phyloP scores from a whole-genome alignment of 2,329 filamentous ascomycete species.

The Aspergillus ruber region DNA sequence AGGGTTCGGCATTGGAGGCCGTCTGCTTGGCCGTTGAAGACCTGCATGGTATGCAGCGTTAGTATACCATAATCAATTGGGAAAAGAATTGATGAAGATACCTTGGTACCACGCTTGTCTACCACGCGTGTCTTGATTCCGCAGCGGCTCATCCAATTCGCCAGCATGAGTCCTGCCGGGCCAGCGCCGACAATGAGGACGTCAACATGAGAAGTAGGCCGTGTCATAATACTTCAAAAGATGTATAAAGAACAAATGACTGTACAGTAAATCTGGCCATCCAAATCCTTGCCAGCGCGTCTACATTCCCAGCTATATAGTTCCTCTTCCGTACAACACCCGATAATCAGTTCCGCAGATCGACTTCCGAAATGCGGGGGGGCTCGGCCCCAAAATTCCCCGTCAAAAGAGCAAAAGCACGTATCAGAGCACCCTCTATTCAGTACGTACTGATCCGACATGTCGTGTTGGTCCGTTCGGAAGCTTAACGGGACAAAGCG shows the following conservation, averaged over 20 bases:
- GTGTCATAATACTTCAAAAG: too few relatives aligned
- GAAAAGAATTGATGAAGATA: neutral
- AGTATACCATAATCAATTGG: neutral
- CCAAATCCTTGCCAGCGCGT: too few relatives aligned
- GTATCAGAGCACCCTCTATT: too few relatives aligned
- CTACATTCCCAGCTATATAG: neutral
- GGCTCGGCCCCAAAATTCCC: too few relatives aligned
- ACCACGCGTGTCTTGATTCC: slow-evolving; percentile 11
- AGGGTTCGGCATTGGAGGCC: slow-evolving; percentile 59
- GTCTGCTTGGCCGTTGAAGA: slow-evolving; percentile 38
- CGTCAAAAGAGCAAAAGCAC: too few relatives aligned
- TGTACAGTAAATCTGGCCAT: too few relatives aligned
- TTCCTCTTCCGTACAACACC: neutral
- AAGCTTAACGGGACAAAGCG: neutral
- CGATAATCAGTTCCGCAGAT: neutral
- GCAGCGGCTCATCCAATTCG: slow-evolving; percentile 6
- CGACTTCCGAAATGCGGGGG: neutral
- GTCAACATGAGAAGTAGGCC: slow-evolving; percentile 4
- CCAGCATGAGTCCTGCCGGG: slow-evolving; percentile 12
- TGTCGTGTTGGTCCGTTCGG: neutral
- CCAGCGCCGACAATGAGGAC: slow-evolving; percentile 14
- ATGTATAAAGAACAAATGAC: too few relatives aligned
- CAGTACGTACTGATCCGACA: neutral
- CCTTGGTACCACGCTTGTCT: slow-evolving; percentile 9
- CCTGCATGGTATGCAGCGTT: neutral